These are phyloP conservation scores for Biscogniauxia sp. DNA, from an alignment of 2,329 filamentous ascomycete species.

Conservation along the genomic window DNA sequence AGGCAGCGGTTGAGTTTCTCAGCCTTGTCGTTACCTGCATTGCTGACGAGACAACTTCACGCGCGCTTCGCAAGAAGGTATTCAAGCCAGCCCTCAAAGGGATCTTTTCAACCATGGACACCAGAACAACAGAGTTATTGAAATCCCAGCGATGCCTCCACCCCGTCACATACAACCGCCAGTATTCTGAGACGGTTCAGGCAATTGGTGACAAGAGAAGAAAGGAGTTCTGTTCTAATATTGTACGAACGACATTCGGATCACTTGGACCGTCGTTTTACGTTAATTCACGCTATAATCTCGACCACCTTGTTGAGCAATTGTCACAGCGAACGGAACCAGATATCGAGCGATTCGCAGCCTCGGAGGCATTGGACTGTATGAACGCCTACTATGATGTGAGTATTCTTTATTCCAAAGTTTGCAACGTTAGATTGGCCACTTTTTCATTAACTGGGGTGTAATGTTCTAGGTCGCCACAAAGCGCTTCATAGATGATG, in stretches of 20 bases:
- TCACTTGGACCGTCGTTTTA: not conserved
- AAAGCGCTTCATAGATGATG: slow-evolving; percentile 42
- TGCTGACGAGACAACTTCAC: slow-evolving; percentile 38
- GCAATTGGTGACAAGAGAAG: slow-evolving; percentile 14
- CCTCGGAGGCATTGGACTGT: slow-evolving; percentile 33
- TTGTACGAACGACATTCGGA: slow-evolving; percentile 26
- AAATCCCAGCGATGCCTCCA: slow-evolving; percentile 43
- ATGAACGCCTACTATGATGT: slow-evolving; percentile 38
- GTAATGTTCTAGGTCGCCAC: slow-evolving; percentile 38
- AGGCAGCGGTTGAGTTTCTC: slow-evolving; percentile 47
- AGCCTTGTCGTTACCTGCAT: slow-evolving; percentile 42
- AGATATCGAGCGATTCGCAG: slow-evolving; percentile 28
- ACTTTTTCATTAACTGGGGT: not conserved
- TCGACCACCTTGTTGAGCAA: slow-evolving; percentile 19
- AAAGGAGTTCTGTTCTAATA: slow-evolving; percentile 13
- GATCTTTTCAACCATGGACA: slow-evolving; percentile 34
- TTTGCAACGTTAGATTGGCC: not conserved
- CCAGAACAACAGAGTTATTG: slow-evolving; percentile 45
- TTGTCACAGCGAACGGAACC: slow-evolving; percentile 19
- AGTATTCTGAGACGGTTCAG: slow-evolving; percentile 41
- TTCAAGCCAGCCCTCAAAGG: slow-evolving; percentile 41
- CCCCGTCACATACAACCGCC: slow-evolving; percentile 53
- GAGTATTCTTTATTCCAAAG: slow-evolving; percentile 1
- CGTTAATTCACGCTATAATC: slow-evolving; percentile 5
- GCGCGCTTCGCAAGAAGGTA: slow-evolving; percentile 35